Conservation (phyloP, 2,329 filamentous ascomycete species). For the Colletotrichum liaoningense region DNA sequence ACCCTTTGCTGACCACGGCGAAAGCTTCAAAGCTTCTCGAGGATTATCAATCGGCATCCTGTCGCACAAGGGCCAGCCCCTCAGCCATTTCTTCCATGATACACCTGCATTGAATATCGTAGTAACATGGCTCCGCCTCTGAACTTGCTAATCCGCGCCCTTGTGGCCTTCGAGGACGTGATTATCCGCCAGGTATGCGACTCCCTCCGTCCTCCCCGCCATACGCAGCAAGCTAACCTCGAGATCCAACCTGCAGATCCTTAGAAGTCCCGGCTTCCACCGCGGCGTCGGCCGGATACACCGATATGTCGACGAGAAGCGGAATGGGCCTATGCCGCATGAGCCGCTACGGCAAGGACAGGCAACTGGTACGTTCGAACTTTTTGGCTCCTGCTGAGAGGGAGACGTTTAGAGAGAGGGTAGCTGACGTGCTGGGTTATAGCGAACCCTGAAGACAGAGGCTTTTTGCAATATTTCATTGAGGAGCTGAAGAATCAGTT, state of each 20-base stretch:
- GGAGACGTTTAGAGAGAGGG: neutral
- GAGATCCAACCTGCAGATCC: constrained; percentile 49
- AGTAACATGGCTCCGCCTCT: constrained; percentile 21
- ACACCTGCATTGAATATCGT: too few relatives aligned
- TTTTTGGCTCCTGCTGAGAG: neutral
- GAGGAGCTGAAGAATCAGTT: constrained; percentile 64
- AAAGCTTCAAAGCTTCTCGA: neutral
- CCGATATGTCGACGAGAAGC: constrained; percentile 58
- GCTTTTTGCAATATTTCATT: constrained; percentile 53
- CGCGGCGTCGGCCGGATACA: constrained; percentile 65
- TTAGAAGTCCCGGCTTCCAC: constrained; percentile 63
- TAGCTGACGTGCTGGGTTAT: neutral
- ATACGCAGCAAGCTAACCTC: neutral
- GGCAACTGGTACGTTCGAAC: constrained; percentile 55
- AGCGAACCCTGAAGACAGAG: constrained; percentile 28
- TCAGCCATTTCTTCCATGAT: too few relatives aligned
- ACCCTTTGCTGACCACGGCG: neutral
- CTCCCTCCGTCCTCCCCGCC: neutral
- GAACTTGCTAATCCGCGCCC: constrained; percentile 23
- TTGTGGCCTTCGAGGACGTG: constrained; percentile 33
- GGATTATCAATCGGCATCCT: neutral
- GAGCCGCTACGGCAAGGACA: constrained; percentile 64
- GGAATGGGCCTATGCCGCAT: constrained; percentile 61
- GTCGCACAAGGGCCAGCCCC: neutral
- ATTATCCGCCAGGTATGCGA: constrained; percentile 28